Base-by-base conservation (phyloP, 2,329 filamentous ascomycete genomes). In the Plenodomus biglobosus region DNA sequence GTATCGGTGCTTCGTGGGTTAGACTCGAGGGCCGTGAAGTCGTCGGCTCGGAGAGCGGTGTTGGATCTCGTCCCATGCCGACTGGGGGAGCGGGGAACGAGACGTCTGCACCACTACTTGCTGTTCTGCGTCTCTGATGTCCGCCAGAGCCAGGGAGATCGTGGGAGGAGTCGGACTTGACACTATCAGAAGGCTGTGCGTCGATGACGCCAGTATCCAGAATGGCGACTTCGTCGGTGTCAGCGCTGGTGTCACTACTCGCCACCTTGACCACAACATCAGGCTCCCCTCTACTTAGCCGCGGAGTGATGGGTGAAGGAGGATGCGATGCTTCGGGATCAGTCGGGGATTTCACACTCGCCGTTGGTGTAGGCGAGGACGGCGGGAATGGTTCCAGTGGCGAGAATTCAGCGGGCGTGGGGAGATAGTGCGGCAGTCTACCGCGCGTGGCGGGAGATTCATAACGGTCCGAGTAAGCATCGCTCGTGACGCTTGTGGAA, bases 241-340 rank as follows among this genome's bases (percentile, higher is more conserved):
- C 67, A 21, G 65, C 65, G 43, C 61, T 62, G 10, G 56, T 62
- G 18, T 71, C 69, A 45, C 70, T 73, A 43, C 58, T 62, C 7
- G 68, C 70, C 11, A 72, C 69, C 46, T 70, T 71, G 24, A 72
- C 68, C 10, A 55, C 45, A 8, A 71, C 50, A 21, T 66, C 67
- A 13, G 43, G 46, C 24, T 69, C 66, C 7, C 58, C 62, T 3
- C 53, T 42, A 16, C 62, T 61, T 20, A 59, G 55, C 10, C 65
- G 63, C 3, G 70, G 70, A 1, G 70, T 72, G n/a, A 70, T 48
- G 0, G 70, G 70, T 1, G 69, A 72, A 11, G 70, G 68, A 1
- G 71, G 53, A 24, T 61, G 66, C 1, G 67, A 69, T 1, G 62
- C 51, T 38, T 66, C 66, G 17, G 58, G 61, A 7, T 58, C 64